A percentile compares a stretch with the other conserved stretches of the same genome.
phyloP scores from a whole-genome alignment of 2,329 filamentous ascomycete genomes.

The Fusarium hainanense region DNA sequence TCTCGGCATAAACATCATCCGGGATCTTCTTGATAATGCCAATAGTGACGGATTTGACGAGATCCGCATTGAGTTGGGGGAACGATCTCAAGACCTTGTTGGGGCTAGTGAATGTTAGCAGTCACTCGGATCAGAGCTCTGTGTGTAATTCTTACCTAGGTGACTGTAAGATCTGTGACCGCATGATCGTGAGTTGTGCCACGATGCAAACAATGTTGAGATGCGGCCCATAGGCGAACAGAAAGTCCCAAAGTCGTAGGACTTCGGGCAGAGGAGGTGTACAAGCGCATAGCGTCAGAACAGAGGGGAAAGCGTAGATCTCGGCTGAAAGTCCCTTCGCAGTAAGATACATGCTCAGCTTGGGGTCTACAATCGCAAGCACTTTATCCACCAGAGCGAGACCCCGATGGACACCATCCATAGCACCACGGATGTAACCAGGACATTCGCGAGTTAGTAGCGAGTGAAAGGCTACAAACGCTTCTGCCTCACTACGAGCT shows the following conservation, averaged over 20 bases:
- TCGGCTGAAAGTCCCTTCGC: slow-evolving; percentile 90
- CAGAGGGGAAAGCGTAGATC: slow-evolving; percentile 95
- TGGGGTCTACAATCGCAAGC: slow-evolving; percentile 89
- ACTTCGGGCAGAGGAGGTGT: slow-evolving; percentile 96
- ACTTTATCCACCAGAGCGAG: slow-evolving; percentile 92
- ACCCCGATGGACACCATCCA: slow-evolving; percentile 96
- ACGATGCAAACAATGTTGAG: slow-evolving; percentile 97
- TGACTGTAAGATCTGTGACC: slow-evolving; percentile 84
- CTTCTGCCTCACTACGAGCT: slow-evolving; percentile 92
- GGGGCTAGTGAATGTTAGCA: slow-evolving; percentile 70
- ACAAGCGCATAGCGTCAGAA: slow-evolving; percentile 93
- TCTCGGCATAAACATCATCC: slow-evolving; percentile 88
- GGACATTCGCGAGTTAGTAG: slow-evolving; percentile 90
- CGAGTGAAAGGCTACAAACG: slow-evolving; percentile 89
- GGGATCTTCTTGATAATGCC: slow-evolving; percentile 91
- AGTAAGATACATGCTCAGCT: slow-evolving; percentile 84
- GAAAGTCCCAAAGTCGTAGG: slow-evolving; percentile 92
- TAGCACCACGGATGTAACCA: slow-evolving; percentile 92
- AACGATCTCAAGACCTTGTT: slow-evolving; percentile 93
- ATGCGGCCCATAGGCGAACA: slow-evolving; percentile 95
- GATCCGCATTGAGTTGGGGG: slow-evolving; percentile 82
- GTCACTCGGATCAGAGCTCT: background rate
- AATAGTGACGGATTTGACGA: slow-evolving; percentile 86
- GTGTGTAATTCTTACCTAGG: slow-evolving; percentile 70
- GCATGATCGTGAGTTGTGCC: slow-evolving; percentile 89